A percentile compares a stretch with the other conserved stretches of the same genome.
These are phyloP conservation scores for Vanrija humicola DNA, from an alignment of 1,284 basidiomycete genomes.

Conservation along the genomic window DNA sequence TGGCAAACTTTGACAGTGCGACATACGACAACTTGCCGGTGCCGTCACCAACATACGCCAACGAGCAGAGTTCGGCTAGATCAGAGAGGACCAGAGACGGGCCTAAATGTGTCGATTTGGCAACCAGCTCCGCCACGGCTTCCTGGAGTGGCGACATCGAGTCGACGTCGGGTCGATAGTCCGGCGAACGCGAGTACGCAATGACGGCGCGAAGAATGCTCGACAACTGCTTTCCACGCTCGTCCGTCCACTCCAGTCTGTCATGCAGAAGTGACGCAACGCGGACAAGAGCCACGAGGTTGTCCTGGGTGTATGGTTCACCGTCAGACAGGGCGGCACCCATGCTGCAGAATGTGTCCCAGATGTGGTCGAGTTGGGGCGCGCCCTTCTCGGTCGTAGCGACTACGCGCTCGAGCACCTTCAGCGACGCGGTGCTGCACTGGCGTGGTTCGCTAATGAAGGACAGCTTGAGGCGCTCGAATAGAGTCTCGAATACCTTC, in stretches of 20 bases:
- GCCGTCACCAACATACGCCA: conserved; percentile 71
- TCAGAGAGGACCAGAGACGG: conserved; percentile 73
- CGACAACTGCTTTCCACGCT: conserved; percentile 65
- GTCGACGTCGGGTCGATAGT: conserved; percentile 84
- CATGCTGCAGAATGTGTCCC: conserved; percentile 67
- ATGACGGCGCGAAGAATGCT: conserved; percentile 73
- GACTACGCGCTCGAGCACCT: conserved; percentile 74
- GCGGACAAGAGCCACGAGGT: conserved; percentile 60
- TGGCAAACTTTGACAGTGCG: conserved; percentile 76
- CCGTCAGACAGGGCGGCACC: conserved; percentile 55
- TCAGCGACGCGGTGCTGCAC: conserved; percentile 72
- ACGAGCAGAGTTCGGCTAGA: conserved; percentile 74
- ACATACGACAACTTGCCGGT: conserved; percentile 75
- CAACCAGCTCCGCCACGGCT: conserved; percentile 65
- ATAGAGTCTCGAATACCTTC: conserved; percentile 67
- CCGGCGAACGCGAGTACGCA: conserved; percentile 74
- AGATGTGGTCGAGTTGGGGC: conserved; percentile 55
- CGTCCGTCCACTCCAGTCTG: conserved; percentile 47
- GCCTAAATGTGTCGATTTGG: conserved; percentile 55
- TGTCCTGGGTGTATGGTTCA: conserved; percentile 75
- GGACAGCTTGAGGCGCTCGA: conserved; percentile 63
- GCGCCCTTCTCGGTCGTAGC: conserved; percentile 50
- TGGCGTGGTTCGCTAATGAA: conserved; percentile 64
- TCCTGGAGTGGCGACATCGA: conserved; percentile 75
- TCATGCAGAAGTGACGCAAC: conserved; percentile 31